Base-by-base conservation (phyloP, 208 protist species). In the Balamuthia mandrillaris region DNA sequence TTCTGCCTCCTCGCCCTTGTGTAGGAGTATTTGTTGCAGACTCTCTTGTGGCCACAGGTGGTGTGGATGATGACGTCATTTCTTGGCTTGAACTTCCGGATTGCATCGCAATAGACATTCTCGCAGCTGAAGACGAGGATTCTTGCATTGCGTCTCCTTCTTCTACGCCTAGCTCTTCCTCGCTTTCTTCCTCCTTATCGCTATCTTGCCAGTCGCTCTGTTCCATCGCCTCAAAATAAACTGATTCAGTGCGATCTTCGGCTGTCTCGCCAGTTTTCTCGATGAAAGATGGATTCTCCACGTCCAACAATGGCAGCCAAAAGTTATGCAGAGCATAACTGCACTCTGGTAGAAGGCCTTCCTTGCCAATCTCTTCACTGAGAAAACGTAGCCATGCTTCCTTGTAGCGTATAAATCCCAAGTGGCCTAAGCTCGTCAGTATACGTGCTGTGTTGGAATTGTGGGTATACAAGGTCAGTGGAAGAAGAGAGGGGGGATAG, bases 351-450 rank as follows among this genome's bases (percentile, higher is more conserved):
- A 77, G 44, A 31, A 56, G 66, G 29, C 66, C 66, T 45, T 77
- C 54, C 41, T 77, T 45, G 24, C 49, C 2, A 24, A 77, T 77
- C 9, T 77, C 12, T 27, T 35, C 42, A 45, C 44, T 54, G 66
- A 77, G 54, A 45, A 77, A 77, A 33, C 54, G 44, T 10, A 77
- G 10, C 24, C 49, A 45, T 5, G 66, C 44, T 45, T 77, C 54
- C 66, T 77, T 77, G 44, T 45, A 77, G 66, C 66, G 66, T 9
- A 27, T 9, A 33, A 77, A 77, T n/a, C 66, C 66, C 42, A 77
- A 18, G 44, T 77, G 66, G 14, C 66, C 66, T 45, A 77, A 31
- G 44, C 66, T 77, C n/a, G 66, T 77, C 37, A 77, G 27, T 18
- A 77, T 77, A 45, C 66, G 66, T 29, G 66, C 66, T 77, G 41